Percentiles rank a stretch among this genome's conserved stretches.
Conservation (phyloP, 2,329 filamentous ascomycete species). For the Nemania sp. region DNA sequence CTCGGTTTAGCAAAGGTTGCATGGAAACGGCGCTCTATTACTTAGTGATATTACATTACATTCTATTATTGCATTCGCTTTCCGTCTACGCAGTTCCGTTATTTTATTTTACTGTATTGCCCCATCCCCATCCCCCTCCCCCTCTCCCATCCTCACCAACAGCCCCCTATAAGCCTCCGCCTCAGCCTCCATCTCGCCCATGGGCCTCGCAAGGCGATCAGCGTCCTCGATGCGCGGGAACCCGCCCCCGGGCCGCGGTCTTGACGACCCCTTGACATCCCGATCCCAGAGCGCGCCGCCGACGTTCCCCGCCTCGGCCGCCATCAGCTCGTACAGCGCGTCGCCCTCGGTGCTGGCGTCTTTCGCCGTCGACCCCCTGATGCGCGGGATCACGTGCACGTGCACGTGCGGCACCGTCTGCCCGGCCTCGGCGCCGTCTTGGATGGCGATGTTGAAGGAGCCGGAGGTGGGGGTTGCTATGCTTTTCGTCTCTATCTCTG, state of each 20-base stretch:
- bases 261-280: slow-evolving; percentile 35
- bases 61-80: slow-evolving; percentile 6
- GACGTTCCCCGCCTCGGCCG: slow-evolving; percentile 82
- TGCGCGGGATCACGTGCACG: slow-evolving; percentile 62
- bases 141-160: slow-evolving; percentile 47
- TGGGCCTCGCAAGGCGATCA: slow-evolving; percentile 65
- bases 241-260: slow-evolving; percentile 54
- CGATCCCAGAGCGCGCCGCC: slow-evolving; percentile 61
- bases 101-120: too few relatives aligned
- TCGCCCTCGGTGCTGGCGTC: slow-evolving; percentile 33
- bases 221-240: slow-evolving; percentile 75
- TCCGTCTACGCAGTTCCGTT: slow-evolving; percentile 13
- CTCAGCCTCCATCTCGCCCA: slow-evolving; percentile 79
- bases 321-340: slow-evolving; percentile 76
- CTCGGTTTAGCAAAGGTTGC: slow-evolving; percentile 18
- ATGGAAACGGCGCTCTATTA: slow-evolving; percentile 24
- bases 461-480: slow-evolving; percentile 53
- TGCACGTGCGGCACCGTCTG: slow-evolving; percentile 95
- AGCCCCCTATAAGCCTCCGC: slow-evolving; percentile 66
- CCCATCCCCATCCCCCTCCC: slow-evolving; percentile 28
- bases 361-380: slow-evolving; percentile 38
- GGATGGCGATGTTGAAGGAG: slow-evolving; percentile 91
- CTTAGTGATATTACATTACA: too few relatives aligned
- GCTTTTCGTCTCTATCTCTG: too few relatives aligned
- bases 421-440: slow-evolving; percentile 86